Base-by-base conservation (phyloP, 345 rosid genomes). In the Eutrema japonicum region DNA sequence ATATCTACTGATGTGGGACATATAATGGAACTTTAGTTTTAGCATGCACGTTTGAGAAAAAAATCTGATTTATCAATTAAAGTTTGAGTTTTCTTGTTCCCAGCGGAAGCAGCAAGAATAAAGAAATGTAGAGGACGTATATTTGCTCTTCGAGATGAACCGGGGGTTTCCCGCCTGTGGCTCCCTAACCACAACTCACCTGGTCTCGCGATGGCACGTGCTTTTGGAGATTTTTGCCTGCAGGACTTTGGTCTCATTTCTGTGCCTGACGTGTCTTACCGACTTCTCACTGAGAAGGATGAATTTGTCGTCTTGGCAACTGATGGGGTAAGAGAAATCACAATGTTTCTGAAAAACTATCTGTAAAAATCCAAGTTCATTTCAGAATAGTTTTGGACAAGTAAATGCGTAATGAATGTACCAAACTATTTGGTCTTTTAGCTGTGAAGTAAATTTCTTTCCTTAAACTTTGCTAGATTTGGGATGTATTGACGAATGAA, bases 151-250 rank as follows among this genome's bases (percentile, higher is more conserved):
- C 85, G 68, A 26, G 97, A 89, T 80, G 99, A 96, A 78, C 99
- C 99, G 0, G 98, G 92, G 67, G 99, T 96, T 73, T 77, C 89
- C 4, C 87, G 99, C 71, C 86, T 96, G 14, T 96, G 99, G 99
- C 84, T 96, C 40, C 99, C 99, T 59, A 85, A 96, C 82, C 79
- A 78, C 79, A 84, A 92, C 72, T 85, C 98, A 18, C 99, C 99
- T 61, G 99, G 99, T 53, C 91, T 96, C 7, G 99, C 99, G 49
- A 96, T 96, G 99, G 95, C 99, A 6, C 93, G 99, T 53, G 99
- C 99, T 54, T 89, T 96, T 66, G 98, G 99, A 72, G 98, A 96
- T 82, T 96, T 92, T 80, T 92, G 99, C 78, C 97, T 96, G 12
- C 88, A 90, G 77, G 93, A 96, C 74, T 96, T 73, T 68, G 99